Base-by-base conservation (phyloP, 2,329 filamentous ascomycete genomes). In the Fusarium denticulatum region DNA sequence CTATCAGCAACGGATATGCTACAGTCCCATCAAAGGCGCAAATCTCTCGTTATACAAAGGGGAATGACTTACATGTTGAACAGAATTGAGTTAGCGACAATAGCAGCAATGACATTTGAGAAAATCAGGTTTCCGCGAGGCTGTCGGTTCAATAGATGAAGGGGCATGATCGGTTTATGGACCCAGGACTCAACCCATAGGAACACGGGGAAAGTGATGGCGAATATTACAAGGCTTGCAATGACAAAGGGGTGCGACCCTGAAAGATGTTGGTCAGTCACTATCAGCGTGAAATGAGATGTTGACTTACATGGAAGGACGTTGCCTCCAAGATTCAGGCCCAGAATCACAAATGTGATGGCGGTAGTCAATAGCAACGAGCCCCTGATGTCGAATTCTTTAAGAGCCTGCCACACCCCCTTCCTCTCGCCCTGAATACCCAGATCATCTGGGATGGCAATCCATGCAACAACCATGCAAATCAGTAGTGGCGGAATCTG, bases 251-350 rank as follows among this genome's bases (percentile, higher is more conserved):
- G 89, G 73, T 92, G 88, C 1, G 86, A 85, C 90, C 89, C 85
- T 87, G 52, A 5, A 13, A 28, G 18, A 36, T 55, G 60, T 75
- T n/a, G 77, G 71, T 60, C 18, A 79, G 71, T 60, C 14, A 11
- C 24, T 10, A 16, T 26, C 14, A 6, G 16, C 14, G 11, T 14
- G 8, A 7, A 6, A 20, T 7, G 24, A 12, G 7, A 6, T 37
- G 6, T 42, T 10, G n/a, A 80, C 85, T 83, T 81, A 86, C 86
- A 92, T 15, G 88, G 84, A n/a, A 89, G 80, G 9, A 91, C 82
- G 64, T 91, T 92, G n/a, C 90, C 90, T 55, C 90, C 90, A 6
- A 91, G 83, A 63, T 87, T 91, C 72, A 92, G 76, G 6, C 88
- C 89, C 10, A 92, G 81, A 57, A 92, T 90, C 24, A 91, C 80